Evolutionary conservation across 2,329 filamentous ascomycete genomes (phyloP), one percentile per base, ranked within the genome.

Genomic region (Tolypocladium inflatum): DNA sequence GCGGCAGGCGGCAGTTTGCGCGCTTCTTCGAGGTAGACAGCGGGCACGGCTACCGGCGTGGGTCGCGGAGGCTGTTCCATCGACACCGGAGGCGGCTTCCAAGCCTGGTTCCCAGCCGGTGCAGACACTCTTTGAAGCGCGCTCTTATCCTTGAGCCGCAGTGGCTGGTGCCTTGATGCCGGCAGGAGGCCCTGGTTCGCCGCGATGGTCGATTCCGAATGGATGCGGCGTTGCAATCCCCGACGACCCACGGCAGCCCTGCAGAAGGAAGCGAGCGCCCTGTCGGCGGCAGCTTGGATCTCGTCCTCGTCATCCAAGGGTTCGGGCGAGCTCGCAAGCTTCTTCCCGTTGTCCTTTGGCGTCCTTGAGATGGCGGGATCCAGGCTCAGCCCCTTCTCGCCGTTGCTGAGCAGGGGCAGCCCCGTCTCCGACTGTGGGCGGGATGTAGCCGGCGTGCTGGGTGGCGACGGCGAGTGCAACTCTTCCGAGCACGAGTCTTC

Each of bases 361-460:
- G 30, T 55, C 48, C 21, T 35, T 56, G 48, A 54, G 52, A 11
- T 60, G 55, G 17, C 54, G 30, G 50, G 52, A 51, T 53, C 51
- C 5, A 26, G 39, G 15, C n/a, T 52, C 26, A 57, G 33, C n/a
- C 56, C 48, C 39, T 56, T 45, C 17, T 59, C 59, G 55, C 58
- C 55, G 53, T 55, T 50, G 43, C 42, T 59, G 2, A 57, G 55
- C 4, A 66, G 63, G 0, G 67, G 64, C 21, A 70, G 59, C 1
- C 67, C 69, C 61, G 69, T 71, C 56, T 74, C 73, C 1, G 74
- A 77, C 54, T 75, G 70, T 0, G 75, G 72, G 15, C 74, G 69
- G 1, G 74, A 75, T 0, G 71, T 73, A 56, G 74, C 68, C 0
- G 74, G 75, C 5, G 75, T 77, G 57, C 73, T 73, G 21, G 69